These are phyloP conservation scores for Chrysosporium keratinophilum DNA, from an alignment of 2,329 filamentous ascomycete species.

Conservation along the genomic window DNA sequence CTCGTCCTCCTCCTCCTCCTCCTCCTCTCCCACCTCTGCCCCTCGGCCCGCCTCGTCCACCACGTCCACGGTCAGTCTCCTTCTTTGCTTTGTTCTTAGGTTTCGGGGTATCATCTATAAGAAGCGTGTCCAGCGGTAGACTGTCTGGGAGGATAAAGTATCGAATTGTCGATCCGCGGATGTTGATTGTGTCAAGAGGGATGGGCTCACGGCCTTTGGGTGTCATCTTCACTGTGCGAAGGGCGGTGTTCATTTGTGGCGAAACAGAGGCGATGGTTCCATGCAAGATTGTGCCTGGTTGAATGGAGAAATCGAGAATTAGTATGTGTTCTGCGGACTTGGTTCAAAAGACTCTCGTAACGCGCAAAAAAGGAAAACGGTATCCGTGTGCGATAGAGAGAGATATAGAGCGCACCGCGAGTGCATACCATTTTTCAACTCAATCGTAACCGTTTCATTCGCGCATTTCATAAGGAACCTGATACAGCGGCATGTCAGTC, in stretches of 20 bases:
- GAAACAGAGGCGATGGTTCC: constrained; percentile 95
- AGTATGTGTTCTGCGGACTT: not conserved
- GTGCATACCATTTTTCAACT: constrained; percentile 82
- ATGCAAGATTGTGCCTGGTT: constrained; percentile 78
- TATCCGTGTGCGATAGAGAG: not conserved
- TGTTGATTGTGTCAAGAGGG: constrained; percentile 87
- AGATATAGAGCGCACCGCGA: not conserved
- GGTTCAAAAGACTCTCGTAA: not conserved
- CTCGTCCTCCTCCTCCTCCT: constrained; percentile 44
- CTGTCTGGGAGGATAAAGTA: constrained; percentile 96
- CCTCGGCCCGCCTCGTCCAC: constrained; percentile 39
- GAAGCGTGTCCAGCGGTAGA: constrained; percentile 82
- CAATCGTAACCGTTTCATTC: constrained; percentile 96
- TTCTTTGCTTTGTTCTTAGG: constrained; percentile 99
- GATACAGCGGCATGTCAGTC: constrained; percentile 13
- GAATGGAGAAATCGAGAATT: not conserved
- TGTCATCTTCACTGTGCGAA: constrained; percentile 96
- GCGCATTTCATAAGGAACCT: constrained; percentile 99
- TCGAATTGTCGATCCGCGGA: constrained; percentile 89
- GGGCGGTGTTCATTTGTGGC: constrained; percentile 95
- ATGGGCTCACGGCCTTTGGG: constrained; percentile 77
- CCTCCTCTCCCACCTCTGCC: constrained; percentile 43
- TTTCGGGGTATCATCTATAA: constrained; percentile 94
- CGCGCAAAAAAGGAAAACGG: not conserved
- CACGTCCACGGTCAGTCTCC: constrained; percentile 54